These are phyloP conservation scores for Plasmopara viticola DNA, from an alignment of 352 stramenopile genomes.

Conservation along the genomic window DNA sequence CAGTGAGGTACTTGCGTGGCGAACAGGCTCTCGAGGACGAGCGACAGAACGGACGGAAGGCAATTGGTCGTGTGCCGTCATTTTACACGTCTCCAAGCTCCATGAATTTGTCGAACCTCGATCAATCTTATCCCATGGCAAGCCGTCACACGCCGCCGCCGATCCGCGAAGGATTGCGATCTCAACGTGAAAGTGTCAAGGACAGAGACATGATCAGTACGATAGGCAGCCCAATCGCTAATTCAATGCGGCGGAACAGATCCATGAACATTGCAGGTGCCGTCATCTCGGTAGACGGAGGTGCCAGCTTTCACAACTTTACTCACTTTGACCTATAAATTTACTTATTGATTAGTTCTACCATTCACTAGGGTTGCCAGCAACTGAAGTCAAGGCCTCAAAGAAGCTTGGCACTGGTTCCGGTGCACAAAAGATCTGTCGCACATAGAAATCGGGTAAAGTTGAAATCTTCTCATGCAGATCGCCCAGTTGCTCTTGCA, in stretches of 20 bases:
- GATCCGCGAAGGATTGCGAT: conserved; percentile 12
- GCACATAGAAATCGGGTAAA: conserved; percentile 79
- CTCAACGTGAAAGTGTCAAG: conserved; percentile 22
- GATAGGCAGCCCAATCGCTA: conserved; percentile 10
- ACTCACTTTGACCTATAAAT: conserved; percentile 40
- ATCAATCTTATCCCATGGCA: conserved; percentile 32
- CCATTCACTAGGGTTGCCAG: conserved; percentile 25
- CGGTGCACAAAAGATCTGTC: conserved; percentile 76
- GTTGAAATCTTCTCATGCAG: conserved; percentile 80
- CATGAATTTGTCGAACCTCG: conserved; percentile 76
- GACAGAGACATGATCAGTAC: neutral
- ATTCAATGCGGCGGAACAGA: conserved; percentile 54
- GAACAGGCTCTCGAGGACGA: conserved; percentile 81
- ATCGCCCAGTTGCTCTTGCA: conserved; percentile 64
- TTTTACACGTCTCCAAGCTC: conserved; percentile 86
- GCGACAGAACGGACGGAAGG: conserved; percentile 56
- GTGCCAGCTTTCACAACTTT: conserved; percentile 28
- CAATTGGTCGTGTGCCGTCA: conserved; percentile 71
- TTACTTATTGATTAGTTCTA: conserved; percentile 20
- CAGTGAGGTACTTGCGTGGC: conserved; percentile 70
- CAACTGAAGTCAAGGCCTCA: conserved; percentile 56
- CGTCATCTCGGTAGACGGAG: conserved; percentile 75
- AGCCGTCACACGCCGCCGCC: conserved; percentile 6
- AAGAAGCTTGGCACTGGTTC: conserved; percentile 76
- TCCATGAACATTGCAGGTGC: conserved; percentile 77